Evolutionary conservation across 2,329 filamentous ascomycete genomes (phyloP), one percentile per base, ranked within the genome.

Genomic region (Mariannaea elegans): DNA sequence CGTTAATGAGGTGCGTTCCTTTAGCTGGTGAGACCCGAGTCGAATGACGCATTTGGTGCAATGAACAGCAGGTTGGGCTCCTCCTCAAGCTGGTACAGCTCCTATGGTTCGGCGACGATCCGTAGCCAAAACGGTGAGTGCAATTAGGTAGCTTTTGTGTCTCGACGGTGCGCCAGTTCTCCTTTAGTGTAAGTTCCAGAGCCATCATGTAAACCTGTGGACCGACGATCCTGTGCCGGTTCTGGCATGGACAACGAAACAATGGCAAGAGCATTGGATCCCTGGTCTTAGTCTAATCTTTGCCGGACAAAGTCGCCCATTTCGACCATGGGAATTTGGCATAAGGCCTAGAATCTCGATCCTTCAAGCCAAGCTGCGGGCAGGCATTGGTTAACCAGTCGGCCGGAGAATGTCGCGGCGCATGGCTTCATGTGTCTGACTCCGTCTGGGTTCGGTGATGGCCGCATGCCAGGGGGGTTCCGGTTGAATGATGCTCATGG

Each of bases 321-420:
- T 24, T 54, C 31, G 16, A 58, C 45, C 39, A 70, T 70, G 67
- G 67, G 65, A 70, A 67, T 70, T 67, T 38, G 42, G 32, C 45
- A 41, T 27, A 23, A 50, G 52, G 51, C 44, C 56, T 62, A 53
- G 57, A 69, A 67, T 67, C 67, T 69, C 64, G 65, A 70, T 70
- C 44, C 55, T 59, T 24, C 34, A 49, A 56, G 58, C 23, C 32
- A 23, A 49, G 23, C 42, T 41, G 61, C 59, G 59, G 62, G 60
- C 34, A 10, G 54, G 54, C 14, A 45, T 56, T 45, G 44, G 36
- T 31, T 47, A 57, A 16, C 42, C 64, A 52, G 27, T 54, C 54
- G 65, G 60, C 62, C 66, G 52, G 48, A 10, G 16, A 59, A 45
- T 36, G 55, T 47, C 56, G 54, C 53, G 48, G 46, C 59, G 36